These are phyloP conservation scores for Parathielavia appendiculata DNA, from an alignment of 495 filamentous ascomycete genomes.

Conservation along the genomic window DNA sequence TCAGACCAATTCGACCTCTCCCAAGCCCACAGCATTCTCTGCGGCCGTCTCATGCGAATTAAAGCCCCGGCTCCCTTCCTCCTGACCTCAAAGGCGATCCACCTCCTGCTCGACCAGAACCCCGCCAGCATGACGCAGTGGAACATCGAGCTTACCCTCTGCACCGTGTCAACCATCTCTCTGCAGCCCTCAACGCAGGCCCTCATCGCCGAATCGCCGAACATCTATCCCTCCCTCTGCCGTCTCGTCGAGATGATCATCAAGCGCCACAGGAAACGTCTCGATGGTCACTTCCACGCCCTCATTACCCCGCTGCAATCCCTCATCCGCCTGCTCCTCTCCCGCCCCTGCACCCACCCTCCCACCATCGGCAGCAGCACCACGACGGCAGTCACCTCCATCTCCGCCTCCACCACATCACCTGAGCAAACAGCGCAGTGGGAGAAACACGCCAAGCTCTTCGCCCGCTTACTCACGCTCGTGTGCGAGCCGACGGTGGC, in stretches of 20 bases:
- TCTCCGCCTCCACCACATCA: background rate
- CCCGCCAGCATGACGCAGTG: conserved; percentile 56
- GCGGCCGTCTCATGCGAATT: conserved; percentile 13
- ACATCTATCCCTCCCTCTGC: conserved; percentile 47
- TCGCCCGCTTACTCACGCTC: conserved; percentile 65
- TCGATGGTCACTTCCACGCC: conserved; percentile 59
- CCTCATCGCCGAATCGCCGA: conserved; percentile 18
- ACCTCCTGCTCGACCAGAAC: conserved; percentile 54
- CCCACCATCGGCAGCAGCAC: background rate
- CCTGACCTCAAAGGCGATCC: conserved; percentile 50
- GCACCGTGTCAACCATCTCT: conserved; percentile 50
- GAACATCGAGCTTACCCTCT: conserved; percentile 62
- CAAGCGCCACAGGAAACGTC: conserved; percentile 44
- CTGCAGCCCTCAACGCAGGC: conserved; percentile 17
- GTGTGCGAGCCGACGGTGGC: conserved; percentile 76
- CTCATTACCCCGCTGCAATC: conserved; percentile 57
- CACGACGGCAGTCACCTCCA: too few species aligned
- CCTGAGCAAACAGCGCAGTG: conserved; percentile 3
- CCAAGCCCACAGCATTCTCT: conserved; percentile 29
- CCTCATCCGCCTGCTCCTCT: conserved; percentile 56
- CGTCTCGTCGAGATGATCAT: conserved; percentile 59
- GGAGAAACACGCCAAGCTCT: conserved; percentile 55
- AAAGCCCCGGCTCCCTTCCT: conserved; percentile 43
- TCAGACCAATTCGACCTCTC: conserved; percentile 26
- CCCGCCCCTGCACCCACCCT: conserved; percentile 34